phyloP scores from a whole-genome alignment of 768 basidiomycete genomes.

The Kwoniella newhampshirensis region DNA sequence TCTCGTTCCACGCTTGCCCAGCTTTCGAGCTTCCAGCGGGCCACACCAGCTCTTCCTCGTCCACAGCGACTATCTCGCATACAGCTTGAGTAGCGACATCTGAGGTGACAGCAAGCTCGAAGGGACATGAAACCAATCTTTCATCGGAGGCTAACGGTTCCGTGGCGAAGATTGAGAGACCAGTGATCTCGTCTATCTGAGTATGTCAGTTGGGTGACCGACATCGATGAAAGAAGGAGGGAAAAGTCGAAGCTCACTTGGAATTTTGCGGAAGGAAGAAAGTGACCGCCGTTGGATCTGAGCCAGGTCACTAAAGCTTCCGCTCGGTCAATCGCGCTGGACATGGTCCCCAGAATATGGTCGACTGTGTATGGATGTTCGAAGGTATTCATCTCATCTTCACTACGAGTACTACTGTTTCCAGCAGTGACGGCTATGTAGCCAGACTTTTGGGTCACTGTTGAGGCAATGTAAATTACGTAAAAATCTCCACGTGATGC shows the following conservation, averaged over 20 bases:
- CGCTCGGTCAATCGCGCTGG: background rate
- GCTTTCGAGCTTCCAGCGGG: conserved; percentile 13
- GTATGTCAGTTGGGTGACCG: background rate
- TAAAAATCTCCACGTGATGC: too few relatives aligned
- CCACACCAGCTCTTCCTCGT: conserved; percentile 23
- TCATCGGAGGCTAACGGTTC: conserved; percentile 25
- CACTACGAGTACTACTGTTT: too few relatives aligned
- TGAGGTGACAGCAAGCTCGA: conserved; percentile 50
- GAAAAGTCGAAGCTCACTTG: conserved; percentile 14
- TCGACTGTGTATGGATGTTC: too few relatives aligned
- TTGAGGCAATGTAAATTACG: too few relatives aligned
- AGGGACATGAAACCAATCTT: conserved; percentile 50
- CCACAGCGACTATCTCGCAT: conserved; percentile 9
- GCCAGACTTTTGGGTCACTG: too few relatives aligned
- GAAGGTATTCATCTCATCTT: too few relatives aligned
- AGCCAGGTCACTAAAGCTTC: conserved; percentile 13
- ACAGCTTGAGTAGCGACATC: conserved; percentile 32
- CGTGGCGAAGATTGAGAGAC: conserved; percentile 43
- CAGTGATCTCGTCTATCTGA: conserved; percentile 26
- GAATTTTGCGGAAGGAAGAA: conserved; percentile 10
- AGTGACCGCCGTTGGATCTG: conserved; percentile 11
- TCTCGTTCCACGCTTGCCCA: conserved; percentile 39
- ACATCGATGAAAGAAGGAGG: background rate
- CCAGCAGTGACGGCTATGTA: too few relatives aligned
- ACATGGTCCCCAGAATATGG: too few relatives aligned